A percentile compares a stretch with the other conserved stretches of the same genome.
Conservation (phyloP, 2,329 filamentous ascomycete genomes). For the Venturiaceae sp. region DNA sequence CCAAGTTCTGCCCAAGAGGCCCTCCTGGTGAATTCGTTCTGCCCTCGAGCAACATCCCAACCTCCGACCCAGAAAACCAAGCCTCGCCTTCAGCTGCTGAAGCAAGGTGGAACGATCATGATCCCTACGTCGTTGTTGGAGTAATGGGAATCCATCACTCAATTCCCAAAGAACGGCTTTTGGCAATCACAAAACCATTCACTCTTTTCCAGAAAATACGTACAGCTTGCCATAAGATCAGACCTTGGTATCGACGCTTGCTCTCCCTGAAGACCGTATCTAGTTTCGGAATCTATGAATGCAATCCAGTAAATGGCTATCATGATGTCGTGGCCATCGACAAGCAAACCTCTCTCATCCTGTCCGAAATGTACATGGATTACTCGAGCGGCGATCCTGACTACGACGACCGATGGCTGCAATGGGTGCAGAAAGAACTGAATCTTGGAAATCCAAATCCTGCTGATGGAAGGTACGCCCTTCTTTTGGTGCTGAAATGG, state of each 20-base stretch:
- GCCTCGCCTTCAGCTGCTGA: too few species aligned
- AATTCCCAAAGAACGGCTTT: background rate
- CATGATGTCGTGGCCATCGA: background rate
- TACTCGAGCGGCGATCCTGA: background rate
- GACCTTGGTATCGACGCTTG: background rate
- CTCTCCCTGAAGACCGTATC: background rate
- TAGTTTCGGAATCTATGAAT: background rate
- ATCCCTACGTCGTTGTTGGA: background rate
- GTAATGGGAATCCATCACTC: background rate
- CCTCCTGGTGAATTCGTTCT: too few species aligned
- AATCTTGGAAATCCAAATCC: background rate
- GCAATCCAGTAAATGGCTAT: background rate
- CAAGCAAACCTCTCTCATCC: background rate
- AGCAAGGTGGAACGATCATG: too few species aligned
- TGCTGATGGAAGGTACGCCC: background rate
- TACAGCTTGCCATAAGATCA: background rate
- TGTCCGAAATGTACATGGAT: background rate
- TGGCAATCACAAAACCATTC: background rate
- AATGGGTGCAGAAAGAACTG: background rate
- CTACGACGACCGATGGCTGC: background rate
- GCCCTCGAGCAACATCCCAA: too few species aligned
- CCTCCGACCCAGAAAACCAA: too few species aligned
- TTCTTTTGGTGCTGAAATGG: background rate
- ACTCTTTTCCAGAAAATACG: background rate
- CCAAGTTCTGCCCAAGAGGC: background rate